Base-by-base conservation (phyloP, 2,329 filamentous ascomycete genomes). In the Lasiodiplodia theobromae region DNA sequence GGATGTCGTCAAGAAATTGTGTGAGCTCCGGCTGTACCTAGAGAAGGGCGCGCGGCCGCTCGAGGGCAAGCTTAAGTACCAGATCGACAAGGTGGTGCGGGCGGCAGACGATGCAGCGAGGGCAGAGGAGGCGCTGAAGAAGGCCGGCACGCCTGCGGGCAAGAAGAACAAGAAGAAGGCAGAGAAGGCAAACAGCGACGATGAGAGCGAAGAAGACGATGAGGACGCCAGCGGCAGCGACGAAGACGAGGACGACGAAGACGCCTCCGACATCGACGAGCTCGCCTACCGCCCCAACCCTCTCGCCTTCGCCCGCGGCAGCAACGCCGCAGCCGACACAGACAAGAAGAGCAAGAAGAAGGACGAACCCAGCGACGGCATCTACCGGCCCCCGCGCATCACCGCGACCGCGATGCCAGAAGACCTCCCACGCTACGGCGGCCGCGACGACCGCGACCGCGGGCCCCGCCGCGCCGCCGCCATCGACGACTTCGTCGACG, bases 51-150 rank as follows among this genome's bases (percentile, higher is more conserved):
- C 97, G 3, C 89, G 92, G 18, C 96, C 96, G 0, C 82, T 98
- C 18, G 96, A 99, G 81, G 91, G 91, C 72, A 92, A 94, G 74
- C 82, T 99, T 70, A 95, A 94, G 72, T 99, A 97, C 81, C 94
- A 97, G 78, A 93, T 99, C 75, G 95, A 98, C 80, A 96, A 97
- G 77, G 94, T 97, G 31, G 85, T 99, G 23, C 91, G 93, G 71
- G 92, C 93, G 0, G 94, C 94, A 44, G 92, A 97, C 70, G 91
- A 95, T 73, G 86, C 88, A 4, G 86, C 90, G 71, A 83, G 87
- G 40, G 76, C 74, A 3, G 79, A 79, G 3, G 74, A 74, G 2
- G 44, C 44, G 47, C 74, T 77, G 14, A 81, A 82, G 54, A 76
- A 53, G 54, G 37, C 23, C 12, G 82, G 70, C 66, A 5, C 51